These are phyloP conservation scores for Moricandia moricandioides DNA, from an alignment of 345 rosid species.

Conservation along the genomic window DNA sequence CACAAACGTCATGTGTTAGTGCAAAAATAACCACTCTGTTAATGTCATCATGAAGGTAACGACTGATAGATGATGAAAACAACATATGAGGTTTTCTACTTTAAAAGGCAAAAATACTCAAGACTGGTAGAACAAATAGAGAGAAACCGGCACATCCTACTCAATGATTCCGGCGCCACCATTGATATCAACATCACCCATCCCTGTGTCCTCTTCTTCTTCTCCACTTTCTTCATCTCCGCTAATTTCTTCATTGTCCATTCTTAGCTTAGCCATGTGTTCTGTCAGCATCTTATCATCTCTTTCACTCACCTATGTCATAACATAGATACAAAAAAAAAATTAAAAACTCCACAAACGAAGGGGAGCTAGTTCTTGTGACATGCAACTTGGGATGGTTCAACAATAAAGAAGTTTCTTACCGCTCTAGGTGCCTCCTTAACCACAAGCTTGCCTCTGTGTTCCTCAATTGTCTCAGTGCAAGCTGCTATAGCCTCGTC, in stretches of 20 bases:
- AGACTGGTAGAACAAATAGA: not conserved
- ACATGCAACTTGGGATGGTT: not conserved
- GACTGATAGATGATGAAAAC: constrained; percentile 11
- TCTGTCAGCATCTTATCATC: constrained; percentile 94
- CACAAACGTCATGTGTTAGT: not conserved
- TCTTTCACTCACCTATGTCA: constrained; percentile 91
- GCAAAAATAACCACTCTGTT: constrained; percentile 24
- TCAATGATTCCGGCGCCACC: constrained; percentile 56
- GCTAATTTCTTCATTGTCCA: constrained; percentile 81
- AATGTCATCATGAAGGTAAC: constrained; percentile 12
- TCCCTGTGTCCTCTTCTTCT: constrained; percentile 84
- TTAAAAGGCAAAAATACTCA: constrained; percentile 6
- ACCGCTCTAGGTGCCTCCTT: constrained; percentile 96
- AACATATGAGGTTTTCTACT: constrained; percentile 20
- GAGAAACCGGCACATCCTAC: constrained; percentile 33
- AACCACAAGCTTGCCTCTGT: constrained; percentile 83
- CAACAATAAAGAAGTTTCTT: constrained; percentile 35
- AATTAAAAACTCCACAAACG: not conserved
- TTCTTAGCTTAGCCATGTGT: constrained; percentile 84
- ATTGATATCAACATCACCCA: constrained; percentile 86
- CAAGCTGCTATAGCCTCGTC: constrained; percentile 75
- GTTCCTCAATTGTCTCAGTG: constrained; percentile 70
- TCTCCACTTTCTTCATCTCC: constrained; percentile 97
- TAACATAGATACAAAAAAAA: not conserved
- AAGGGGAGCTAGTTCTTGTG: not conserved